Conservation (phyloP, 2,329 filamentous ascomycete species). For the Fusarium buharicum region DNA sequence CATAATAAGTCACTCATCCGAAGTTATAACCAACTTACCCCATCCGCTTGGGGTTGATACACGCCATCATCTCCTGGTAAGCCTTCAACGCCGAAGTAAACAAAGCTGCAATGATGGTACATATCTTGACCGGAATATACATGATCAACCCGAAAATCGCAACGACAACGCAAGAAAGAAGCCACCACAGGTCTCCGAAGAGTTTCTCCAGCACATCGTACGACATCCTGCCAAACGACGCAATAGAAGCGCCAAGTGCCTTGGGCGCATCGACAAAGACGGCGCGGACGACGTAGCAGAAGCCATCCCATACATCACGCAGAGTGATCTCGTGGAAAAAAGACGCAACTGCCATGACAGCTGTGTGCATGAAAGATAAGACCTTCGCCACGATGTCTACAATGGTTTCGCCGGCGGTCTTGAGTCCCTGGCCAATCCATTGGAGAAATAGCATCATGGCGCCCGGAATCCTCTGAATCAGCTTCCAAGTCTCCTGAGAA, state of each 20-base stretch:
- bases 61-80: slow-evolving; percentile 52
- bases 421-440: slow-evolving; percentile 49
- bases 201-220: slow-evolving; percentile 45
- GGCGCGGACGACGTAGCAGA: slow-evolving; percentile 46
- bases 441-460: slow-evolving; percentile 40
- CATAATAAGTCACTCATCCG: no score
- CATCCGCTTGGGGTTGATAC: slow-evolving; percentile 51
- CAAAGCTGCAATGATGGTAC: slow-evolving; percentile 48
- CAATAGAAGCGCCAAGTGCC: slow-evolving; percentile 42
- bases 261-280: slow-evolving; percentile 49
- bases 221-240: slow-evolving; percentile 36
- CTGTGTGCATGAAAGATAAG: slow-evolving; percentile 52
- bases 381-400: slow-evolving; percentile 41
- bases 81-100: slow-evolving; percentile 47
- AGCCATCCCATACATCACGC: slow-evolving; percentile 53
- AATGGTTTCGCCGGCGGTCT: slow-evolving; percentile 42
- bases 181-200: slow-evolving; percentile 50
- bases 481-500: slow-evolving; percentile 24
- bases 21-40: not conserved
- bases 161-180: slow-evolving; percentile 41
- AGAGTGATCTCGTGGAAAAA: slow-evolving; percentile 52
- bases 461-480: slow-evolving; percentile 34
- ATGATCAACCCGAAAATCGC: slow-evolving; percentile 46
- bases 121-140: slow-evolving; percentile 51
- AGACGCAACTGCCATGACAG: slow-evolving; percentile 46